These are phyloP conservation scores for Rhodotorula glutinis DNA, from an alignment of 1,284 basidiomycete genomes.

Conservation along the genomic window DNA sequence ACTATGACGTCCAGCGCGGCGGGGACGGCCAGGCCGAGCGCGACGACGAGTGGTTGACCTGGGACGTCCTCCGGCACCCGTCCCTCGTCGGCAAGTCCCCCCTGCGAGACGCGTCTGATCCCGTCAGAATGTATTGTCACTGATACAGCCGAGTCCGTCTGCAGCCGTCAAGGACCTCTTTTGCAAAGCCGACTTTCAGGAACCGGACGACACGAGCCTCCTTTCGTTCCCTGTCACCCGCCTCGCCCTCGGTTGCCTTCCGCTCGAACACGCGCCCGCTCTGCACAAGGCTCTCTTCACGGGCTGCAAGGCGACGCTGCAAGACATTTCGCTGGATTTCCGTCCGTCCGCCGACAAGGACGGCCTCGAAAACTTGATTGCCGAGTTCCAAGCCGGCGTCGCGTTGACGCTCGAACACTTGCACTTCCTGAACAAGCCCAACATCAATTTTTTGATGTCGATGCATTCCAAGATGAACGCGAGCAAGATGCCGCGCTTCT, in stretches of 20 bases:
- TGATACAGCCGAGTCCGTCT: too few relatives aligned
- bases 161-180: slow-evolving; percentile 23
- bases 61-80: slow-evolving; percentile 30
- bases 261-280: slow-evolving; percentile 5
- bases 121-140: background rate
- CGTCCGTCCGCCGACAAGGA: slow-evolving; percentile 11
- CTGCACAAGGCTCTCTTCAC: slow-evolving; percentile 27
- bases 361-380: slow-evolving; percentile 25
- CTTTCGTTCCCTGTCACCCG: slow-evolving; percentile 18
- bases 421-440: slow-evolving; percentile 28
- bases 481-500: slow-evolving; percentile 29
- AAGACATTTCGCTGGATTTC: slow-evolving; percentile 24
- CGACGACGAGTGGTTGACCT: slow-evolving; percentile 30
- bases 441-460: slow-evolving; percentile 32
- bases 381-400: slow-evolving; percentile 22
- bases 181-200: slow-evolving; percentile 22
- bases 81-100: slow-evolving; percentile 13
- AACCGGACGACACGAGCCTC: slow-evolving; percentile 16
- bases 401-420: slow-evolving; percentile 24
- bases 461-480: slow-evolving; percentile 31
- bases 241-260: slow-evolving; percentile 21
- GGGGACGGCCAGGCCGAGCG: slow-evolving; percentile 22
- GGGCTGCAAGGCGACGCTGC: slow-evolving; percentile 20
- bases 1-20: slow-evolving; percentile 18
- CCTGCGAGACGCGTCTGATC: background rate